Evolutionary conservation across 345 rosid species (phyloP).

Genomic region (Anastatica hierochuntica): DNA sequence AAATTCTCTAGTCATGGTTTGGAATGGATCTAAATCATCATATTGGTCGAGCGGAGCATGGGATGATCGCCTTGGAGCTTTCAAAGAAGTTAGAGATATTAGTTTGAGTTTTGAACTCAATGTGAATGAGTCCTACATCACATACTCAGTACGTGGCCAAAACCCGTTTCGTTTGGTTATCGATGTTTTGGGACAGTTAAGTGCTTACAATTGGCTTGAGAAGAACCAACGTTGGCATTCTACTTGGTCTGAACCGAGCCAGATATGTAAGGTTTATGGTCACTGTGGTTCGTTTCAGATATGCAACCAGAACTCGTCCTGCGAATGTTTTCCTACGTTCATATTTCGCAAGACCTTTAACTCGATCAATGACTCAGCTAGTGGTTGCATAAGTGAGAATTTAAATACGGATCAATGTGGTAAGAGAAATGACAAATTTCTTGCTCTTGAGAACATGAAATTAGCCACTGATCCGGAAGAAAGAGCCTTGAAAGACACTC

Average conservation of each 20-base stretch:
- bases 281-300: conserved; percentile 58
- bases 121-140: conserved; percentile 41
- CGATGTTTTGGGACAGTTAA: conserved; percentile 44
- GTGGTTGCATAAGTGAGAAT: conserved; percentile 38
- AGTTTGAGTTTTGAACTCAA: conserved; percentile 30
- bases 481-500: conserved; percentile 6
- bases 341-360: not conserved
- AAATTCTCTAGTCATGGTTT: conserved; percentile 31
- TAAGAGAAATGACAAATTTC: conserved; percentile 17
- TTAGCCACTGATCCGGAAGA: conserved; percentile 14
- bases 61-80: conserved; percentile 26
- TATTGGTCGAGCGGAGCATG: conserved; percentile 53
- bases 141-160: conserved; percentile 25
- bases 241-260: conserved; percentile 42
- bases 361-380: conserved; percentile 32
- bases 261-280: conserved; percentile 43
- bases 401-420: conserved; percentile 31
- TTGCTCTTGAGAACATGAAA: not conserved
- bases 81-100: conserved; percentile 38
- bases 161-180: conserved; percentile 35
- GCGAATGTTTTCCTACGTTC: conserved; percentile 37
- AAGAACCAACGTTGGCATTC: conserved; percentile 28
- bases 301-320: conserved; percentile 30
- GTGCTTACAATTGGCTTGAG: conserved; percentile 25
- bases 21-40: conserved; percentile 27